Conservation (phyloP, 31 red algal genomes). For the Odonthalia washingtoniensis region DNA sequence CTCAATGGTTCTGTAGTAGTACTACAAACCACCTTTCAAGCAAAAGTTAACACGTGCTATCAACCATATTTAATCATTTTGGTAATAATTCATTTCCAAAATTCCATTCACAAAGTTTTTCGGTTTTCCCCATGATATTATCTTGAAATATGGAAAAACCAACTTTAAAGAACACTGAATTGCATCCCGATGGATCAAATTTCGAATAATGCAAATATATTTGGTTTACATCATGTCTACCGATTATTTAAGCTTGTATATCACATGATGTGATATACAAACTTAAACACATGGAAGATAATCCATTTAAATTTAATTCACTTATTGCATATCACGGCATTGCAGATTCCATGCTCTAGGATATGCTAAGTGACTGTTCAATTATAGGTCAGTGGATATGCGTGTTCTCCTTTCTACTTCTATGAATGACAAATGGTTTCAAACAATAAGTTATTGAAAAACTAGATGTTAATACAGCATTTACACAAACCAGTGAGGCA, state of each 20-base stretch:
- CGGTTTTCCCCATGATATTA: not conserved
- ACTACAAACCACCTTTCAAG: not conserved
- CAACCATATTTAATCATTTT: not conserved
- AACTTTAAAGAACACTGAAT: not conserved
- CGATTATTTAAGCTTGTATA: too few relatives aligned
- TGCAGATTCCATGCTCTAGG: not conserved
- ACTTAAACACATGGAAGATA: not conserved
- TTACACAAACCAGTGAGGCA: too few relatives aligned
- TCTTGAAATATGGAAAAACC: not conserved
- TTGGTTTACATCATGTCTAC: too few relatives aligned
- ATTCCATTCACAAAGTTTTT: not conserved
- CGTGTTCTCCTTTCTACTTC: not conserved
- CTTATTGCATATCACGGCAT: not conserved
- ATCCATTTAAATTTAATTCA: not conserved
- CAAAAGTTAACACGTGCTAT: not conserved
- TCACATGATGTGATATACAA: not conserved
- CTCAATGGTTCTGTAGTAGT: too few relatives aligned
- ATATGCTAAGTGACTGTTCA: not conserved
- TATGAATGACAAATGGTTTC: too few relatives aligned
- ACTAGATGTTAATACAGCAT: too few relatives aligned
- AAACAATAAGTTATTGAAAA: too few relatives aligned
- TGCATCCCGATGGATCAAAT: not conserved
- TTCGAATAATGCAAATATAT: not conserved
- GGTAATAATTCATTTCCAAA: not conserved
- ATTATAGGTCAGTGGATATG: not conserved